These are phyloP conservation scores for Phoma sp. DNA, from an alignment of 2,329 filamentous ascomycete genomes.

Conservation along the genomic window DNA sequence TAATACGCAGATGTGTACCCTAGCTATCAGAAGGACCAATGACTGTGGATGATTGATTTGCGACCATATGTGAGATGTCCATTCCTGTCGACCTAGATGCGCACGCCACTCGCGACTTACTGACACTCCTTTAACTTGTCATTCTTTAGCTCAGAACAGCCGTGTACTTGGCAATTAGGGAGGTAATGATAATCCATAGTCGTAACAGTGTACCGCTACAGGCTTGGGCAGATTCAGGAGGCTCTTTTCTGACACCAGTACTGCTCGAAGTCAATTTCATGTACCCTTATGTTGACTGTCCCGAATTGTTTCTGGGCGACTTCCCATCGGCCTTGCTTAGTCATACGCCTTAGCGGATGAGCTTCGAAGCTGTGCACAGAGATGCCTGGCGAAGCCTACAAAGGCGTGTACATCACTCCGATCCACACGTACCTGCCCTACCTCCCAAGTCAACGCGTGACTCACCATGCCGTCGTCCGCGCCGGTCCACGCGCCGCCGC, in stretches of 20 bases:
- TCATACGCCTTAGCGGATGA: neutral
- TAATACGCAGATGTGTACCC: too few relatives aligned
- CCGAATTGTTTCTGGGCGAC: neutral
- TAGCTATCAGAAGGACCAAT: too few relatives aligned
- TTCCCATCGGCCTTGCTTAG: conserved; percentile 1
- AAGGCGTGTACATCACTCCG: neutral
- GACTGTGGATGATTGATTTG: too few relatives aligned
- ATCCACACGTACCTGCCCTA: neutral
- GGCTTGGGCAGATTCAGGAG: neutral
- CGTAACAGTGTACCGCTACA: neutral
- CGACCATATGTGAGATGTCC: too few relatives aligned
- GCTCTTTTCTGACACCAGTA: too few relatives aligned
- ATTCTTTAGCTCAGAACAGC: neutral
- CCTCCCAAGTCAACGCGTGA: neutral
- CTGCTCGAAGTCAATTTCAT: too few relatives aligned
- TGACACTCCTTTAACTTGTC: neutral
- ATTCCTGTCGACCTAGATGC: neutral
- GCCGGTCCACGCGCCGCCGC: conserved; percentile 35
- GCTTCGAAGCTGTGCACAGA: conserved; percentile 6
- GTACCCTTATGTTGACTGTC: too few relatives aligned
- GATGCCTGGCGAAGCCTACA: neutral
- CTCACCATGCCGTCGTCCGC: conserved; percentile 28
- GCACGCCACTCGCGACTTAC: neutral
- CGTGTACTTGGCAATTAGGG: neutral
- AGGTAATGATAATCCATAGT: neutral